Evolutionary conservation across 495 filamentous ascomycete genomes (phyloP).

Genomic region (Aspergillus taichungensis): DNA sequence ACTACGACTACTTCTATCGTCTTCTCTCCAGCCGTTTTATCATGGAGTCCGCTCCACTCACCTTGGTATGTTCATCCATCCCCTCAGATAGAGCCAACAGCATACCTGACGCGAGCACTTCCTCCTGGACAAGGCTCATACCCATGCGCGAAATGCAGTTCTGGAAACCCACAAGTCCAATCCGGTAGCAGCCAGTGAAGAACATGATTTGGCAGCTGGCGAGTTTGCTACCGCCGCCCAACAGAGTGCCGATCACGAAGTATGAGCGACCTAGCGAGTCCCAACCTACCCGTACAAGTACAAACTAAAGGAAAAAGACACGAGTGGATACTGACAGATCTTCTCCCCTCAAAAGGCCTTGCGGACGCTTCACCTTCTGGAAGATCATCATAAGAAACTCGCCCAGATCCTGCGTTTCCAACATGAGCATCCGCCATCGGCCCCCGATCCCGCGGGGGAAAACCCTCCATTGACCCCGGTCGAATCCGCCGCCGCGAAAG

Average conservation of each 20-base stretch:
- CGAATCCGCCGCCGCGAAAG: slow-evolving; percentile 21
- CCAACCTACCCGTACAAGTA: too few relatives aligned
- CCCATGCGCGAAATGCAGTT: slow-evolving; percentile 76
- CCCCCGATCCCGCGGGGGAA: slow-evolving; percentile 5
- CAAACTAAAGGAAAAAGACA: too few relatives aligned
- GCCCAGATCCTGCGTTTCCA: slow-evolving; percentile 69
- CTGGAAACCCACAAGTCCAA: slow-evolving; percentile 66
- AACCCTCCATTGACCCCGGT: slow-evolving; percentile 10
- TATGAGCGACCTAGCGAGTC: slow-evolving; percentile 11
- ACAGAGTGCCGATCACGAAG: slow-evolving; percentile 66
- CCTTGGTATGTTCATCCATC: slow-evolving; percentile 33
- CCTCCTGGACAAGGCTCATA: slow-evolving; percentile 58
- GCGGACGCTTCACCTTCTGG: slow-evolving; percentile 73
- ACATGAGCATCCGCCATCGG: slow-evolving; percentile 44
- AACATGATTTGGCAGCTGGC: slow-evolving; percentile 82
- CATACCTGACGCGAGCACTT: slow-evolving; percentile 7
- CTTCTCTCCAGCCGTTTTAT: not conserved
- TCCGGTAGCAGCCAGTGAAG: slow-evolving; percentile 69
- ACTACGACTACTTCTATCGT: not conserved
- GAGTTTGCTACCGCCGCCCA: slow-evolving; percentile 80
- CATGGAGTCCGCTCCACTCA: slow-evolving; percentile 58
- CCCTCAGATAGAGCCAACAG: not conserved
- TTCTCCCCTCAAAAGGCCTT: slow-evolving; percentile 45
- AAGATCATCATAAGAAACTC: slow-evolving; percentile 74
- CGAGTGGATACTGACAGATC: not conserved